A percentile compares a stretch with the other conserved stretches of the same genome.
phyloP scores from a whole-genome alignment of 192 early-diverging fungal genomes.

The Rhizoclosmatium sp. region DNA sequence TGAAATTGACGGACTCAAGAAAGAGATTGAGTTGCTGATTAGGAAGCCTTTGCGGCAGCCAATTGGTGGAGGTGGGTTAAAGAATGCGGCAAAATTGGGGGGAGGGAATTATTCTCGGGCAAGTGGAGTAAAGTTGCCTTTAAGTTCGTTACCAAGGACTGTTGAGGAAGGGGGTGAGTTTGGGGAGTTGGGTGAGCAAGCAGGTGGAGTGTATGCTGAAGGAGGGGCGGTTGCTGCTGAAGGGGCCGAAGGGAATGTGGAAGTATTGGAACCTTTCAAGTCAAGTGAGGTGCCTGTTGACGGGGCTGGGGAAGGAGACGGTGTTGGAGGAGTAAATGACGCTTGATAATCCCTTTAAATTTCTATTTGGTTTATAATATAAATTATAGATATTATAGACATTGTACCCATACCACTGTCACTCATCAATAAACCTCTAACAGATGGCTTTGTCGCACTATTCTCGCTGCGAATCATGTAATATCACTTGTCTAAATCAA shows the following conservation, averaged over 20 bases:
- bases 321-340: too few species aligned
- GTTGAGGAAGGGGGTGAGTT: neutral
- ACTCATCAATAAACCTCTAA: too few species aligned
- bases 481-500: too few species aligned
- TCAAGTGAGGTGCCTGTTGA: slow-evolving; percentile 10
- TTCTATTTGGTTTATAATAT: too few species aligned
- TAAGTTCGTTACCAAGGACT: slow-evolving; percentile 6
- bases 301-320: neutral
- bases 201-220: neutral
- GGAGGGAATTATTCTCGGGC: neutral
- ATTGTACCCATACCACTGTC: too few species aligned
- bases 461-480: too few species aligned
- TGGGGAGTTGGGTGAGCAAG: neutral
- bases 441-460: too few species aligned
- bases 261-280: neutral
- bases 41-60: slow-evolving; percentile 49
- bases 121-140: slow-evolving; percentile 23
- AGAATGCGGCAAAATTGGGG: slow-evolving; percentile 18
- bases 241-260: neutral
- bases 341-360: too few species aligned
- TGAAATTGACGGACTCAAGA: slow-evolving; percentile 62
- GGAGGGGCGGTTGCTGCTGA: neutral
- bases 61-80: neutral
- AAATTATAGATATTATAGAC: too few species aligned
- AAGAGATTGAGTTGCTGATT: slow-evolving; percentile 63